Conservation (phyloP, 2,329 filamentous ascomycete genomes). For the Mycosphaerella arachidis region DNA sequence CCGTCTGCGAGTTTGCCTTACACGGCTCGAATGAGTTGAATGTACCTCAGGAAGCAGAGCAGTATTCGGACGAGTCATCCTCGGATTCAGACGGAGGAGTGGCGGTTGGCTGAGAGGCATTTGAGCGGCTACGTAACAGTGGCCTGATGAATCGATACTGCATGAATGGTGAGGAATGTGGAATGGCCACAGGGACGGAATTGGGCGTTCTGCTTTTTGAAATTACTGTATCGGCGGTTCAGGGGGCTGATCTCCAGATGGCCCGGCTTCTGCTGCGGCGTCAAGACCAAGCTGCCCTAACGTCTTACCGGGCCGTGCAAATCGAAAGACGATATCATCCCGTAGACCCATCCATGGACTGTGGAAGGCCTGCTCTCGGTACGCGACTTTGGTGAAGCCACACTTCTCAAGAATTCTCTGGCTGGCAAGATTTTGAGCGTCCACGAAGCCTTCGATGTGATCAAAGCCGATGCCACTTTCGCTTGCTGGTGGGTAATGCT, state of each 20-base stretch:
- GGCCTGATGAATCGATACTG: no score
- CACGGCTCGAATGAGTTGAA: neutral
- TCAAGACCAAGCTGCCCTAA: constrained; percentile 23
- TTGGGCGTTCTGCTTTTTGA: neutral
- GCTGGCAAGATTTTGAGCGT: constrained; percentile 50
- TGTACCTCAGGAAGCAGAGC: neutral
- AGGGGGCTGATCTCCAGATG: constrained; percentile 5
- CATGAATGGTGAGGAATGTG: no score
- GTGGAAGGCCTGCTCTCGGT: neutral
- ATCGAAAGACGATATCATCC: constrained; percentile 36
- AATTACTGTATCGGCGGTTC: constrained; percentile 15
- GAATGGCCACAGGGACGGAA: neutral
- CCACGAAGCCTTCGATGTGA: constrained; percentile 45
- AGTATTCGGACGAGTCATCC: neutral
- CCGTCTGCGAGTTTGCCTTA: neutral
- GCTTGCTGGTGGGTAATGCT: constrained; percentile 31
- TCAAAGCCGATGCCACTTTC: constrained; percentile 28
- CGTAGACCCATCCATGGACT: constrained; percentile 35
- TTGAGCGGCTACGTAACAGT: no score
- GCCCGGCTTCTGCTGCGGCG: neutral
- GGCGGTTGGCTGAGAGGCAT: no score
- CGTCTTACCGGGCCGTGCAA: constrained; percentile 27
- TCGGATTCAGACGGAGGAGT: neutral
- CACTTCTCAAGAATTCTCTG: constrained; percentile 53
- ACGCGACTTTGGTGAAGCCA: constrained; percentile 42